Base-by-base conservation (phyloP, 306 rosid genomes). In the Morella rubra region DNA sequence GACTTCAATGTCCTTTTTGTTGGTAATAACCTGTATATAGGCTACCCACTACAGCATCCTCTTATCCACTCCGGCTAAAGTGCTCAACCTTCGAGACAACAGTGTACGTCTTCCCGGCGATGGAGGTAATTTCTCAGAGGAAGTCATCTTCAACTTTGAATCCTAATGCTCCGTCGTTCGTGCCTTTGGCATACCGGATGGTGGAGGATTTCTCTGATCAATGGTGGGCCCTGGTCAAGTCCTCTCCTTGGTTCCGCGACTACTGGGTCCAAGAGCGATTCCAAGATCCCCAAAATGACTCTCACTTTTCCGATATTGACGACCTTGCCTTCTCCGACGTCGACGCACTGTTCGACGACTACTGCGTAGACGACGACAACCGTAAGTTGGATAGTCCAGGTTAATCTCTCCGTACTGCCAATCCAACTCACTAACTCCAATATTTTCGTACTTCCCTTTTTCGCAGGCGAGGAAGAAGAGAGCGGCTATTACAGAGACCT, bases 141-240 rank as follows among this genome's bases (percentile, higher is more conserved):
- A 58, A 58, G 20, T 9, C 86, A 0, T 59, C 87, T 15, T 87
- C 92, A 19, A 53, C 81, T 45, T 73, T 93, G 89, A 93, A 93
- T 77, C 98, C 98, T 19, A 85, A 93, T 84, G 98, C 98, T 77
- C 96, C 96, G 13, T 72, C 89, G 91, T 93, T 91, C 81, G 96
- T 91, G 0, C 98, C 98, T 0, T 42, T 85, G 19, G 90, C 95
- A 1, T 94, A 87, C 74, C 92, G 92, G 37, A 76, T 84, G 79
- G 97, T 94, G 42, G 98, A 91, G 66, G 98, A 94, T 76, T 94
- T 94, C 90, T 94, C 98, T n/a, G 85, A 86, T 7, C 76, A 94
- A 4, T 94, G 98, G 98, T 94, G 96, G 97, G 54, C 65, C 64
- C 86, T 92, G 1, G 90, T 94, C 5, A 92, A 84, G 0, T 85